Conservation (phyloP, 1,139 yeast genomes). For the Pichia cactophila region DNA sequence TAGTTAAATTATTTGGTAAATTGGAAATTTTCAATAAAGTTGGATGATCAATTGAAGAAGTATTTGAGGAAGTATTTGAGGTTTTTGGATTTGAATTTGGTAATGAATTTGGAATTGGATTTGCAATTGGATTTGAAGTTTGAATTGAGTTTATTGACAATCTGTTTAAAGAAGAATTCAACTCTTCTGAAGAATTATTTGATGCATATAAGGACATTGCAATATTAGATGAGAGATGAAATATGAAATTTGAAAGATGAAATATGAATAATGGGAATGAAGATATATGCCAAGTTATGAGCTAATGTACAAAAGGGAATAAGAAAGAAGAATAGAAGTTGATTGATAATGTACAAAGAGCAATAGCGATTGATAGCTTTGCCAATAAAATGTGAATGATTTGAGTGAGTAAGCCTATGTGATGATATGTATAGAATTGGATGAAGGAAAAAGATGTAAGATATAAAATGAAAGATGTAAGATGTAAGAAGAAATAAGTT, state of each 20-base stretch:
- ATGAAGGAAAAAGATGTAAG: too few relatives aligned
- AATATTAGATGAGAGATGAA: too few relatives aligned
- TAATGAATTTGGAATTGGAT: slow-evolving; percentile 6
- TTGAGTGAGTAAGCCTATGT: too few relatives aligned
- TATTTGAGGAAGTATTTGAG: slow-evolving; percentile 11
- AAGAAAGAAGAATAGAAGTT: slow-evolving; percentile 14
- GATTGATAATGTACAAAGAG: neutral
- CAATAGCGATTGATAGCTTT: too few relatives aligned
- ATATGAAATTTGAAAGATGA: slow-evolving; percentile 7
- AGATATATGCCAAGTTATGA: too few relatives aligned
- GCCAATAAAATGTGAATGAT: neutral
- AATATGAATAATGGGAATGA: slow-evolving; percentile 13
- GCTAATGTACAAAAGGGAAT: slow-evolving; percentile 9
- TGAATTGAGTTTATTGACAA: slow-evolving; percentile 20
- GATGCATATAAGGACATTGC: slow-evolving; percentile 14
- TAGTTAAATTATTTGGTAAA: slow-evolving; percentile 64
- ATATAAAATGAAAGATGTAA: too few relatives aligned
- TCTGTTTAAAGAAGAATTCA: slow-evolving; percentile 17
- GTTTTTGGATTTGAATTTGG: slow-evolving; percentile 14
- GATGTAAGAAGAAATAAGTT: too few relatives aligned
- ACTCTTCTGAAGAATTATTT: slow-evolving; percentile 12
- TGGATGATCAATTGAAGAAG: slow-evolving; percentile 14
- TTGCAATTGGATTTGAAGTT: neutral
- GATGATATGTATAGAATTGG: too few relatives aligned
- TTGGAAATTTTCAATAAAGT: slow-evolving; percentile 40